Conservation (phyloP, 768 basidiomycete species). For the Lactifluus hygrophoroides region DNA sequence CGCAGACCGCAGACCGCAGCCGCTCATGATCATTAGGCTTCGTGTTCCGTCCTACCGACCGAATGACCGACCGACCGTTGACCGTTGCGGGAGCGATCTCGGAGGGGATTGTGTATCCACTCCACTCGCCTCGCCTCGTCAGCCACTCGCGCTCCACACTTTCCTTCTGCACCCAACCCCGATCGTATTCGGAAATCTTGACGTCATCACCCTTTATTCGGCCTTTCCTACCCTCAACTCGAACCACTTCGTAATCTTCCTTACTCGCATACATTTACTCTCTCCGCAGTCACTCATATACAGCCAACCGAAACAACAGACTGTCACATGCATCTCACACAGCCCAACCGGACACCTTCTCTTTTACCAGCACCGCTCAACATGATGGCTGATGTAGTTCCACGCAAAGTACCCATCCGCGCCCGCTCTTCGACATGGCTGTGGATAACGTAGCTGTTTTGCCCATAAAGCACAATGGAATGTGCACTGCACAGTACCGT, state of each 20-base stretch:
- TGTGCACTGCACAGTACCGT: no score
- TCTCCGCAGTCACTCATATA: not conserved
- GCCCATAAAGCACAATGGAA: no score
- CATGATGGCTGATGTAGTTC: no score
- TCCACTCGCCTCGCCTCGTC: constrained; percentile 7
- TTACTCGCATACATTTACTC: not conserved
- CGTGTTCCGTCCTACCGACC: constrained; percentile 1
- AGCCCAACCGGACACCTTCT: no score
- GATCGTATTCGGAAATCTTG: constrained; percentile 14
- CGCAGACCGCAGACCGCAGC: constrained; percentile 13
- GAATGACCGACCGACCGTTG: constrained; percentile 4
- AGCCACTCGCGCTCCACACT: constrained; percentile 13
- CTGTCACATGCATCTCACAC: no score
- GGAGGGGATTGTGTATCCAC: constrained; percentile 11
- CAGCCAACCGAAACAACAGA: no score
- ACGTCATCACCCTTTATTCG: constrained; percentile 19
- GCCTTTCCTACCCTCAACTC: not conserved
- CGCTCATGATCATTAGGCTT: constrained; percentile 8
- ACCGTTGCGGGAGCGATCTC: constrained; percentile 3
- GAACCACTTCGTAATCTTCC: not conserved
- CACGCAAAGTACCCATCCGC: no score
- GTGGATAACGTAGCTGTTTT: no score
- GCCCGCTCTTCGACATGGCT: no score
- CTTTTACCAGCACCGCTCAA: no score
- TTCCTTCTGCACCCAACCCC: constrained; percentile 5